phyloP scores from a whole-genome alignment of 2,329 filamentous ascomycete genomes.

The Exophiala aquamarina region DNA sequence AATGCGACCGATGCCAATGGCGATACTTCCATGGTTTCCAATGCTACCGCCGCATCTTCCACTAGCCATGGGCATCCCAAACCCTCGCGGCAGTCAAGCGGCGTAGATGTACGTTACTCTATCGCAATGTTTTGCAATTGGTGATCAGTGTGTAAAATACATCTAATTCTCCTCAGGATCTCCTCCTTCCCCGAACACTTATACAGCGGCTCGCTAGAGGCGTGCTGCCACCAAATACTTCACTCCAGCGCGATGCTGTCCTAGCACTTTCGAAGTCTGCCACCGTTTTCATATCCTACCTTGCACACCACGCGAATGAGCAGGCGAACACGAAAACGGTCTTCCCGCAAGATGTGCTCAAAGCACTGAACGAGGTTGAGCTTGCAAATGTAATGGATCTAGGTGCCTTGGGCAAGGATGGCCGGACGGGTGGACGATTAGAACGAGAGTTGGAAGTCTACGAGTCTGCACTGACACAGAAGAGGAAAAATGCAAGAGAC shows the following conservation, averaged over 20 bases:
- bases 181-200: slow-evolving; percentile 62
- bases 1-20: slow-evolving; percentile 30
- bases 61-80: slow-evolving; percentile 27
- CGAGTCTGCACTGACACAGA: slow-evolving; percentile 38
- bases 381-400: slow-evolving; percentile 39
- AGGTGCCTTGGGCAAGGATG: slow-evolving; percentile 17
- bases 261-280: slow-evolving; percentile 65
- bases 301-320: slow-evolving; percentile 56
- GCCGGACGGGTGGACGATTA: slow-evolving; percentile 57
- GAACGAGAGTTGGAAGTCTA: slow-evolving; percentile 58
- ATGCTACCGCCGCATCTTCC: slow-evolving; percentile 16
- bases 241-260: slow-evolving; percentile 65
- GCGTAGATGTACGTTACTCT: slow-evolving; percentile 25
- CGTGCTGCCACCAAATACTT: slow-evolving; percentile 63
- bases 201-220: slow-evolving; percentile 63
- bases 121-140: too few species aligned
- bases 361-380: slow-evolving; percentile 60
- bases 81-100: slow-evolving; percentile 18
- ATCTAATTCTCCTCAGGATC: slow-evolving; percentile 46
- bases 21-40: slow-evolving; percentile 27
- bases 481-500: slow-evolving; percentile 39
- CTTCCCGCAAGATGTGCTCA: slow-evolving; percentile 60
- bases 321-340: slow-evolving; percentile 63
- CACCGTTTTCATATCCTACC: slow-evolving; percentile 66
- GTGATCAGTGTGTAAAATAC: too few species aligned